phyloP scores from a whole-genome alignment of 2,329 filamentous ascomycete genomes.

The Epicoccum nigrum region DNA sequence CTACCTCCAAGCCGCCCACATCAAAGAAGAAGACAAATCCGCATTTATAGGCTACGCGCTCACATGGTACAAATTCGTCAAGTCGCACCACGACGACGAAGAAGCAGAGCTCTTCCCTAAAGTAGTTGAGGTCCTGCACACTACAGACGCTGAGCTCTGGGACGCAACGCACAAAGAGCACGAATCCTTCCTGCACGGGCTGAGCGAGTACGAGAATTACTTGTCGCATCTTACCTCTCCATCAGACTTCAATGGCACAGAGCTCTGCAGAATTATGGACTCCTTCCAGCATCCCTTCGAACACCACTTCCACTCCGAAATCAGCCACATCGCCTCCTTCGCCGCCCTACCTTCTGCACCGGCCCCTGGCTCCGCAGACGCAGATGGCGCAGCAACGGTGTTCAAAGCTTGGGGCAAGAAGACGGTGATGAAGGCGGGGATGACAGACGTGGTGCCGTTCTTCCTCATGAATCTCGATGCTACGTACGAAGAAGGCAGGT shows the following conservation, averaged over 20 bases:
- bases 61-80: conserved; percentile 45
- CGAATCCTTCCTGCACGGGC: conserved; percentile 37
- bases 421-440: conserved; percentile 66
- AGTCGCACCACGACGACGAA: conserved; percentile 47
- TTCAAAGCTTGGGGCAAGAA: conserved; percentile 69
- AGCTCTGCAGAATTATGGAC: conserved; percentile 36
- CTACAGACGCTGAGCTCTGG: conserved; percentile 33
- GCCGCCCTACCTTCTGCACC: conserved; percentile 60
- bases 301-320: conserved; percentile 45
- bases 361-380: conserved; percentile 50
- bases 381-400: conserved; percentile 54
- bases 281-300: conserved; percentile 35
- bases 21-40: conserved; percentile 38
- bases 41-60: conserved; percentile 46
- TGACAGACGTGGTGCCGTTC: conserved; percentile 67
- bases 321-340: conserved; percentile 39
- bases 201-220: conserved; percentile 34
- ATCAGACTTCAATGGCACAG: conserved; percentile 28
- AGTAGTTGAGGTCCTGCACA: conserved; percentile 37
- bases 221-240: conserved; percentile 27
- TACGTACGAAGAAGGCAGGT: conserved; percentile 64
- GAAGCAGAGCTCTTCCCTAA: conserved; percentile 45
- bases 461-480: conserved; percentile 68
- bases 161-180: conserved; percentile 43
- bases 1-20: conserved; percentile 46